phyloP scores from a whole-genome alignment of 78 protist species.

The Emiliania huxleyi region DNA sequence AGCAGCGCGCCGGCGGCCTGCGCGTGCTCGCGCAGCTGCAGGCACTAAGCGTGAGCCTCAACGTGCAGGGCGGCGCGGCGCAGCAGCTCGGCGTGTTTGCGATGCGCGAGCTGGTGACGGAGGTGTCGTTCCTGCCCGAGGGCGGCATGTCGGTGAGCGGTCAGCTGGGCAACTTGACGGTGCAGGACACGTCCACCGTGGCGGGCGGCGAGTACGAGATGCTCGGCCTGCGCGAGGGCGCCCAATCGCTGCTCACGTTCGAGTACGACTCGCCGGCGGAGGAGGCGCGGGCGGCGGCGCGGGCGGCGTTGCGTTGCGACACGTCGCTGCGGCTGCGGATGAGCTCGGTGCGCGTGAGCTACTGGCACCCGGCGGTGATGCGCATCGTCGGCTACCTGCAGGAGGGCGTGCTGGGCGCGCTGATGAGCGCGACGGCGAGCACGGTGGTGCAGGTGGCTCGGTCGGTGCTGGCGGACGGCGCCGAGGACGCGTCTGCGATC shows the following conservation, averaged over 20 bases:
- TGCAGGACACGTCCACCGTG: neutral
- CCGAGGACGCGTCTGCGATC: neutral
- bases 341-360: slow-evolving; percentile 6
- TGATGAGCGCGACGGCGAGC: slow-evolving; percentile 24
- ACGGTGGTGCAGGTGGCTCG: neutral
- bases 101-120: neutral
- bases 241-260: neutral
- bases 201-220: neutral
- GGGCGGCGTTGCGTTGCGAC: neutral
- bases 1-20: neutral
- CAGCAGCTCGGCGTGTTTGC: neutral
- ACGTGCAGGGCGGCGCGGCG: neutral
- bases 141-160: neutral
- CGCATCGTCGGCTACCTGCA: neutral
- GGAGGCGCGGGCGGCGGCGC: neutral
- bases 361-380: slow-evolving; percentile 18
- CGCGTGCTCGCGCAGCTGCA: neutral
- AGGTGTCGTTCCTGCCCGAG: neutral
- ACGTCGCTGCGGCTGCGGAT: neutral
- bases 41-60: neutral
- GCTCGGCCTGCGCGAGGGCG: neutral
- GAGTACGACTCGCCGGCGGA: neutral
- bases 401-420: slow-evolving; percentile 8
- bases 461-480: neutral
- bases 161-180: slow-evolving; percentile 13